Base-by-base conservation (phyloP, 75 land plant species). In the Cunninghamia lanceolata region DNA sequence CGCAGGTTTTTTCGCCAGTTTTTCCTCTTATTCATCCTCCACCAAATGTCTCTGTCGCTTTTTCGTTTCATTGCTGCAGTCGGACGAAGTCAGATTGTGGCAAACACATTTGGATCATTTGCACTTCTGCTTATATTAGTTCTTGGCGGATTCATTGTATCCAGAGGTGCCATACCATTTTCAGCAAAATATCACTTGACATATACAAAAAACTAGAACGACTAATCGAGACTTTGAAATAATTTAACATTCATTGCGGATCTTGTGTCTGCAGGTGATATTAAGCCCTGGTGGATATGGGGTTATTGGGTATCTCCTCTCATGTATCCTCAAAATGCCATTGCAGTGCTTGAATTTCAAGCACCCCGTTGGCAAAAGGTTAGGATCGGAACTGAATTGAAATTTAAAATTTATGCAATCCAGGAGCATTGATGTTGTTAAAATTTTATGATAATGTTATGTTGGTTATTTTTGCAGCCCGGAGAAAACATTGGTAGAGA, bases 211-310 rank as follows among this genome's bases (percentile, higher is more conserved):
- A 25, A 25, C 38, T 30, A 52, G 9, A 40, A n/a, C 6, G 35
- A n/a, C n/a, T 25, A 25, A 63, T 21, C 84, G 19, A 30, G 16
- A 30, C 47, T 84, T 11, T 13, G 34, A 25, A 34, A 79, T 73
- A 28, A 28, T n/a, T 30, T 34, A 21, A 17, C 17, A 66, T 34
- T 21, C 11, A 25, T 78, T 5, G 38, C 32, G 7, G 81, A 78
- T 39, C n/a, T 14, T 36, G 16, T 78, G 56, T 19, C 59, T 35
- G 83, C 94, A 95, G 96, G 94, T 73, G 89, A 90, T 83, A 91
- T 96, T 8, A 95, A 91, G 7, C 74, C 54, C 2, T 96, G 96
- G 98, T 96, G 98, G 98, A 90, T 93, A 36, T 96, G 96, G 96
- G 98, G 95, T 42, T 96, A 87, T 74, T 94, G 94, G 96, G 14